A percentile compares a stretch with the other conserved stretches of the same genome.
phyloP scores from a whole-genome alignment of 257 asterid genomes.

The Coffea eugenioides region DNA sequence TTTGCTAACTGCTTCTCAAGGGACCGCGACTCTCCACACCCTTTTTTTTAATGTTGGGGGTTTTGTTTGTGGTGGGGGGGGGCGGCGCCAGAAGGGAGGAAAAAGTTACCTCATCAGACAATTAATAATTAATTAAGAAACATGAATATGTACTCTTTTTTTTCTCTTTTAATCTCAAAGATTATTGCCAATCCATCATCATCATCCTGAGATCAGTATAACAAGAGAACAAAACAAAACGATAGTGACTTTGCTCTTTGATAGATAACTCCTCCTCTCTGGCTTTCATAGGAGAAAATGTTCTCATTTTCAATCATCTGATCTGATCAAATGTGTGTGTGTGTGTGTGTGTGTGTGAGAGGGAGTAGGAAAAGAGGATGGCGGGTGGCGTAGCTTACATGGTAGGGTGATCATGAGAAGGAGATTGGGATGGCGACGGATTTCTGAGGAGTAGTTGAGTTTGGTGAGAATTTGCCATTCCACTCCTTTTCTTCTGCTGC shows the following conservation, averaged over 20 bases:
- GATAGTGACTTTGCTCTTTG: not conserved
- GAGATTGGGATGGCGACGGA: constrained; percentile 62
- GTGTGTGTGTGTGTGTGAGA: too few species aligned
- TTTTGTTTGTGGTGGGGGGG: not conserved
- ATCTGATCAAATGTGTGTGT: too few species aligned
- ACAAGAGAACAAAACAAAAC: too few species aligned
- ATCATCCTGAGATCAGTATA: too few species aligned
- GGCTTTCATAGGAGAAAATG: too few species aligned
- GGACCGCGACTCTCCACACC: constrained; percentile 91
- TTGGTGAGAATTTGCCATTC: constrained; percentile 74
- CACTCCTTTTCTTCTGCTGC: constrained; percentile 14
- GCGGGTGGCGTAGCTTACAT: constrained; percentile 48
- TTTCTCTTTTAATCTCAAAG: too few species aligned
- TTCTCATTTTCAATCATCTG: too few species aligned
- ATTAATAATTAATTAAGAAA: not conserved
- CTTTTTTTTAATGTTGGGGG: constrained; percentile 22
- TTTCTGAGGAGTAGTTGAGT: constrained; percentile 61
- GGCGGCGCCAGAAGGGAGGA: constrained; percentile 2
- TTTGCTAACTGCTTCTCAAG: constrained; percentile 70
- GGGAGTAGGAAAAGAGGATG: not conserved
- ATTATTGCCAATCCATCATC: too few species aligned
- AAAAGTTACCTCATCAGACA: constrained; percentile 17
- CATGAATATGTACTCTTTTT: too few species aligned
- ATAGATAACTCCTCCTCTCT: not conserved
- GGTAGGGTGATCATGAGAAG: constrained; percentile 81